Conservation (phyloP, 495 filamentous ascomycete genomes). For the Penicillium roqueforti region DNA sequence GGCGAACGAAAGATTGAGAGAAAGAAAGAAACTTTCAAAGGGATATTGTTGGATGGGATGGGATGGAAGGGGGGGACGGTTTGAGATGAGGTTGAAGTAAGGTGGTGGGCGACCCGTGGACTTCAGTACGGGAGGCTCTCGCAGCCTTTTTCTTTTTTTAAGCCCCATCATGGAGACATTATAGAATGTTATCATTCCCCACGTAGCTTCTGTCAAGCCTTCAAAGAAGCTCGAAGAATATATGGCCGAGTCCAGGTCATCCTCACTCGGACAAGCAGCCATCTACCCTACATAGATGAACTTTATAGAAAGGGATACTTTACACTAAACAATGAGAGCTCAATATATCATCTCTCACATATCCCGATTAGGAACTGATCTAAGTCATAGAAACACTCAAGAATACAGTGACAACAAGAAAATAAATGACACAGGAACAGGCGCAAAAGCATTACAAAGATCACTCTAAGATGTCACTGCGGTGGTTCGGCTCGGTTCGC, state of each 20-base stretch:
- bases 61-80: no score
- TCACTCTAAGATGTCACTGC: slow-evolving; percentile 17
- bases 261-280: not conserved
- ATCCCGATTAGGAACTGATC: slow-evolving; percentile 32
- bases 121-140: not conserved
- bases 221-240: not conserved
- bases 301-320: not conserved
- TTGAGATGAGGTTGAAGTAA: not conserved
- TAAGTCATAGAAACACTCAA: slow-evolving; percentile 30
- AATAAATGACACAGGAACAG: slow-evolving; percentile 32
- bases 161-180: not conserved
- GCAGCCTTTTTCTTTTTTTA: not conserved
- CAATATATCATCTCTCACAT: slow-evolving; percentile 6
- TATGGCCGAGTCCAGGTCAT: not conserved
- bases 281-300: not conserved
- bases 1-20: not conserved
- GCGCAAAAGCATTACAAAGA: slow-evolving; percentile 17
- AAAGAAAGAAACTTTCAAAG: not conserved
- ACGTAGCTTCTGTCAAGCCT: no score
- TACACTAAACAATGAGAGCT: not conserved
- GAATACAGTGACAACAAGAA: slow-evolving; percentile 40
- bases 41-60: no score
- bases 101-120: not conserved
- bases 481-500: slow-evolving; percentile 8
- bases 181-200: no score